phyloP scores from a whole-genome alignment of 176 grass and related monocot genomes.

The Ampelocalamus luodianensis region DNA sequence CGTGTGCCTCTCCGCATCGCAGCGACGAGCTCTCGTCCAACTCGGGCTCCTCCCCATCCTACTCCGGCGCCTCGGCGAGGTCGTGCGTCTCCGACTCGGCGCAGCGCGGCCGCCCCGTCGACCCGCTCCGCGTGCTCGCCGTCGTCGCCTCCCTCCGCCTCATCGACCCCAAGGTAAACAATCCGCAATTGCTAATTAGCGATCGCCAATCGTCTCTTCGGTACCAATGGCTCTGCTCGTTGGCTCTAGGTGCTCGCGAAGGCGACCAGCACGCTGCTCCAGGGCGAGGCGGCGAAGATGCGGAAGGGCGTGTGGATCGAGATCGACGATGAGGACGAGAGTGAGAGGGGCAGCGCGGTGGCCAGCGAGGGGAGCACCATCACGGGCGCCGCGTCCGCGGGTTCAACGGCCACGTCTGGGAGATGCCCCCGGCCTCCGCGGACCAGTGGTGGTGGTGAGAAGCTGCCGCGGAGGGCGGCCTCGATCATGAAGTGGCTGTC shows the following conservation, averaged over 20 bases:
- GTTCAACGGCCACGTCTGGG: constrained; percentile 57
- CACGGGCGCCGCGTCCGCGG: constrained; percentile 42
- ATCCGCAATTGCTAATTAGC: neutral
- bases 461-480: constrained; percentile 12
- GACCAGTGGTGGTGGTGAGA: neutral
- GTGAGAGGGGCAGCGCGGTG: constrained; percentile 45
- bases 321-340: neutral
- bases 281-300: constrained; percentile 32
- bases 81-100: constrained; percentile 57
- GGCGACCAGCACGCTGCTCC: constrained; percentile 40
- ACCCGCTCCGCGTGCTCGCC: constrained; percentile 56
- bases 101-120: constrained; percentile 31
- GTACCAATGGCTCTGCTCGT: constrained; percentile 17
- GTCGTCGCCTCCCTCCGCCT: constrained; percentile 52
- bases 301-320: constrained; percentile 59
- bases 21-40: constrained; percentile 25
- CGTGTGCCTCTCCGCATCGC: no score
- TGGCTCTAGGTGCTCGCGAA: constrained; percentile 45
- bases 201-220: neutral
- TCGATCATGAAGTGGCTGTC: constrained; percentile 52
- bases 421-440: constrained; percentile 16
- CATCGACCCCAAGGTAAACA: constrained; percentile 44
- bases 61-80: constrained; percentile 45
- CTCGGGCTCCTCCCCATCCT: constrained; percentile 48
- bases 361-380: constrained; percentile 56